Evolutionary conservation across 208 protist species (phyloP).

Genomic region (Tritrichomonas foetus): DNA sequence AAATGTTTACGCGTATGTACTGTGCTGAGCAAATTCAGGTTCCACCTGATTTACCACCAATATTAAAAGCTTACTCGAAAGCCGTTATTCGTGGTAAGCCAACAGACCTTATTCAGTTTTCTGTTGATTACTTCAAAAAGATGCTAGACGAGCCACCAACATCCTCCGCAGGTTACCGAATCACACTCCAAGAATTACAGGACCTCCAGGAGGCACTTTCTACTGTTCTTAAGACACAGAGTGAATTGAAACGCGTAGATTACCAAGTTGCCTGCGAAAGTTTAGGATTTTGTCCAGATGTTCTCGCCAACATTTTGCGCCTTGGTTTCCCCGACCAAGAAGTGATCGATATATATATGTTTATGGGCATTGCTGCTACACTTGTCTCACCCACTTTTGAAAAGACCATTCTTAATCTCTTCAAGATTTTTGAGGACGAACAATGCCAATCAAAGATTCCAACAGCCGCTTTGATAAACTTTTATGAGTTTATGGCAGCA

Average conservation of each 20-base stretch:
- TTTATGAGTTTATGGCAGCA: background rate
- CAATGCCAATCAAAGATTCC: conserved; percentile 35
- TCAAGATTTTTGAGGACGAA: conserved; percentile 21
- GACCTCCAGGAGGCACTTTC: background rate
- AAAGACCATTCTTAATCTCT: conserved; percentile 2
- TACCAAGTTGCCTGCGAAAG: conserved; percentile 1
- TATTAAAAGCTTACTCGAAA: conserved; percentile 19
- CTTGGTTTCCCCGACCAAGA: conserved; percentile 26
- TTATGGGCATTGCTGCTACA: conserved; percentile 34
- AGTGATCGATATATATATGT: conserved; percentile 37
- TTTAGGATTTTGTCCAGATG: conserved; percentile 19
- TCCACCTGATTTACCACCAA: conserved; percentile 29
- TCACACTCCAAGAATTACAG: background rate
- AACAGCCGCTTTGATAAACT: background rate
- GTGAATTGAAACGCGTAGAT: conserved; percentile 29
- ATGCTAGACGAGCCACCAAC: background rate
- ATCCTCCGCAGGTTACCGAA: conserved; percentile 11
- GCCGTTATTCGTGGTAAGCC: background rate
- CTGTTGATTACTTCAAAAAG: conserved; percentile 21
- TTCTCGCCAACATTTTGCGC: background rate
- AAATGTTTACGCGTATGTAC: conserved; percentile 2
- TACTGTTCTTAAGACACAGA: conserved; percentile 23
- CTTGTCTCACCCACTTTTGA: conserved; percentile 8
- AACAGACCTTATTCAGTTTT: background rate
- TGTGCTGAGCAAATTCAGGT: conserved; percentile 39